Percentiles rank a stretch among this genome's conserved stretches.
Evolutionary conservation across 202 grass and related monocot genomes (phyloP).

Genomic region (Tripidium arundinaceum): DNA sequence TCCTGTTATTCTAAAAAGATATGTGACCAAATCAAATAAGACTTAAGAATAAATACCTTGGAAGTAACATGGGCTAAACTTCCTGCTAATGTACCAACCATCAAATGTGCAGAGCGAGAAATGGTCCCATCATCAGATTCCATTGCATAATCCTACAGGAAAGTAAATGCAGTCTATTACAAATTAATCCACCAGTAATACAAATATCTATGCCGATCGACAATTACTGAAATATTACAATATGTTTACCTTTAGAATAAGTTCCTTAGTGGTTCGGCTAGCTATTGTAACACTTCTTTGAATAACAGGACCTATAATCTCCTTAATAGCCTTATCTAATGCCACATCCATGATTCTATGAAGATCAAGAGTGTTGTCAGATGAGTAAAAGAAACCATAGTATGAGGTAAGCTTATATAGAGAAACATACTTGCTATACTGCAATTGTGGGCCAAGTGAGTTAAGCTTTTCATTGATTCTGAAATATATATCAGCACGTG

Average conservation of each 20-base stretch:
- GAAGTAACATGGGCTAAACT: slow-evolving; percentile 92
- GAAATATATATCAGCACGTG: slow-evolving; percentile 56
- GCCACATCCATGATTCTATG: slow-evolving; percentile 75
- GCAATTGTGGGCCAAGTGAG: slow-evolving; percentile 62
- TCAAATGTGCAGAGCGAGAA: slow-evolving; percentile 63
- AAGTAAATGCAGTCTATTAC: slow-evolving; percentile 7
- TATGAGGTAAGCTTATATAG: too few relatives aligned
- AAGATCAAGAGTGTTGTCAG: slow-evolving; percentile 2
- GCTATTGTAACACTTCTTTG: slow-evolving; percentile 84
- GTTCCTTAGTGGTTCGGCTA: slow-evolving; percentile 77
- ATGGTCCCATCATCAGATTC: slow-evolving; percentile 59
- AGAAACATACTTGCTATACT: slow-evolving; percentile 58
- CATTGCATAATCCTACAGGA: slow-evolving; percentile 65
- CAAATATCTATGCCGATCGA: too few relatives aligned
- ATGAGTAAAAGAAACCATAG: background rate
- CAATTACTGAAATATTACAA: too few relatives aligned
- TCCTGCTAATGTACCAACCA: slow-evolving; percentile 80
- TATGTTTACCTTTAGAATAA: slow-evolving; percentile 92
- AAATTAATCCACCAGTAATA: slow-evolving; percentile 9
- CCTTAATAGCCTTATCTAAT: slow-evolving; percentile 70
- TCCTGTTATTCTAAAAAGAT: too few relatives aligned
- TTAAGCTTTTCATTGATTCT: slow-evolving; percentile 73
- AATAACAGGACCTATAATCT: slow-evolving; percentile 73
- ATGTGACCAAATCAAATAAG: too few relatives aligned
- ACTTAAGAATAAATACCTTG: slow-evolving; percentile 50